Evolutionary conservation across 176 grass and related monocot genomes (phyloP), one percentile per base, ranked within the genome.

Genomic region (Lolium multiflorum): DNA sequence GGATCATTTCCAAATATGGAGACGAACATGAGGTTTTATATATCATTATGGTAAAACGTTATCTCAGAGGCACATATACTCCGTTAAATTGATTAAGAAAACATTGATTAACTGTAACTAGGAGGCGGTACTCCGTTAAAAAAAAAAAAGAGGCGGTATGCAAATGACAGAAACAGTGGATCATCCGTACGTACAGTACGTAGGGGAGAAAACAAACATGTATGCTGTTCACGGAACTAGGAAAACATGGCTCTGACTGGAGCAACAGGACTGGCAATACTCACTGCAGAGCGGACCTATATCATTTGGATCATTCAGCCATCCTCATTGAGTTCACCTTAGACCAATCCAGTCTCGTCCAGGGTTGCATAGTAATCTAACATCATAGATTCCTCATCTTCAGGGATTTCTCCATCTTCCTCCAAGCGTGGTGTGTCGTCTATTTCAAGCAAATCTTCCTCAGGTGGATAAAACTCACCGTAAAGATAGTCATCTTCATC

Each of bases 351-450:
- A 46, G n/a, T 44, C 9, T 72, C 69, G 41, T 72, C 10, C 17
- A 72, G 69, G 39, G n/a, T 72, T 20, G 20, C 20, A 41, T 72
- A 72, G 69, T 72, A 72, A 13, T 72, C 69, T 46, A 72, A 44
- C 69, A 72, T 72, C 39, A 72, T 72, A 8, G 41, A 41, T 44
- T 72, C 39, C 37, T 72, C 69, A 1, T 72, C 41, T 44, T 46
- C 41, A 47, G 37, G 69, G 16, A 72, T 72, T 72, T 44, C 20
- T 71, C 15, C 65, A 37, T 35, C 65, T 18, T 72, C 39, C 16
- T 71, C 69, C 20, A 46, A 21, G 41, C 1, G 1, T 20, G 20
- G 10, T 44, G 38, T 9, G 17, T n/a, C 69, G 0, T 72, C 20
- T 11, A 72, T 41, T 72, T 41, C 41, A 72, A 72, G 10, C 69